These are phyloP conservation scores for Pugionium cornutum DNA, from an alignment of 345 rosid species.

Conservation along the genomic window DNA sequence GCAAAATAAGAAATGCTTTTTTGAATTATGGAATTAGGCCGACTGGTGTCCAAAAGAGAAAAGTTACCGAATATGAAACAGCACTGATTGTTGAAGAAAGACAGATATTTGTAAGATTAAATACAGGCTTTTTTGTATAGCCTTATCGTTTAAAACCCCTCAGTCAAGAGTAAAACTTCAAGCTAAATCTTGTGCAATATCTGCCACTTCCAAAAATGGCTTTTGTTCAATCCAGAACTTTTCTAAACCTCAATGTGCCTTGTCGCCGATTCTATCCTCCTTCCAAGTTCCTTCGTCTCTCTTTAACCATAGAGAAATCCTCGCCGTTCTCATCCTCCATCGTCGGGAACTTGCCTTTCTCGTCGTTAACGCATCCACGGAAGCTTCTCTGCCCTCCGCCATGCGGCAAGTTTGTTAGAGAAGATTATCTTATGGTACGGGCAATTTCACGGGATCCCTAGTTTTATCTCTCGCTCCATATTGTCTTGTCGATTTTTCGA, in stretches of 20 bases:
- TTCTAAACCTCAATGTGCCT: slow-evolving; percentile 13
- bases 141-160: slow-evolving; percentile 36
- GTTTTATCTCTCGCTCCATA: neutral
- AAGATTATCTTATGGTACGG: slow-evolving; percentile 87
- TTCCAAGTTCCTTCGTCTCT: slow-evolving; percentile 40
- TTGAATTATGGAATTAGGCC: neutral
- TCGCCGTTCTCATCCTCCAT: slow-evolving; percentile 39
- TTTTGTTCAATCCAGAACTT: slow-evolving; percentile 49
- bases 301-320: slow-evolving; percentile 18
- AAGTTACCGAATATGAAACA: neutral
- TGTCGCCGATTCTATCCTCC: slow-evolving; percentile 38
- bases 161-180: neutral
- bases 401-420: slow-evolving; percentile 69
- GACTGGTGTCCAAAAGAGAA: neutral
- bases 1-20: neutral
- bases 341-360: slow-evolving; percentile 38
- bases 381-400: slow-evolving; percentile 76
- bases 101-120: no score
- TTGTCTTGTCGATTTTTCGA: slow-evolving; percentile 4
- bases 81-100: neutral
- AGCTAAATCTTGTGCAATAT: neutral
- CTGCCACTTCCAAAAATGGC: slow-evolving; percentile 48
- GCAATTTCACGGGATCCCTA: neutral
- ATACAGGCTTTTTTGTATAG: neutral
- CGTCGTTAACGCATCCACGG: slow-evolving; percentile 50